Evolutionary conservation across 2,329 filamentous ascomycete species (phyloP), one percentile per base, ranked within the genome.

Genomic region (Penicillium crustosum): DNA sequence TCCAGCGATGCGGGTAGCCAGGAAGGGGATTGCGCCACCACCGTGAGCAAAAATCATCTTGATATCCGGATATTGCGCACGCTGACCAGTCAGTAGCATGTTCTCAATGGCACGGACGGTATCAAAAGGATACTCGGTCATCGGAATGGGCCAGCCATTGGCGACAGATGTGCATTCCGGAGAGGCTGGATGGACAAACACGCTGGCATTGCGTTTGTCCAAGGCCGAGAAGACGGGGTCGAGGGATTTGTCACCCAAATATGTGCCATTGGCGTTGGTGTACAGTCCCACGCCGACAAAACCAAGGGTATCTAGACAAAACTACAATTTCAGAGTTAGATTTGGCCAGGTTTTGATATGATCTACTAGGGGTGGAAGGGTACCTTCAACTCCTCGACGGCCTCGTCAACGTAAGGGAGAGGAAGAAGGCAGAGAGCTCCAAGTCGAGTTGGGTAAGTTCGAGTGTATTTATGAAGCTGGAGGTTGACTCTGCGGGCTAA

Each of bases 61-160:
- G 12, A 68, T 36, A 13, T 60, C 31, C 4, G 66, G 61, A 44
- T 65, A 69, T 38, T 51, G 47, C 1, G 54, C 49, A 12, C 66
- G 62, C 13, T 65, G 56, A 6, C 62, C 61, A 0, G 57, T 61
- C 19, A 67, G 55, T 10, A 70, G 61, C 41, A 68, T 42, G 36
- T 67, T 67, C 35, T 54, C 58, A 19, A 68, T 65, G 4, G 62
- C 66, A n/a, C 65, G 64, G 10, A 64, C 63, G 6, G 60, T 69
- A 15, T 69, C 68, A 43, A 69, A 69, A 2, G 66, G 61, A 53
- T 69, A 70, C 45, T 69, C 68, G 10, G 64, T 67, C 53, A 70
- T 53, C 4, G 60, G 68, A 31, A 59, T 38, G 9, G 55, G 58
- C 15, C 57, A 50, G n/a, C 49, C 56, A 19, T 58, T 1, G 8